Evolutionary conservation across 441 rosid species (phyloP), one percentile per base, ranked within the genome.

Genomic region (Flueggea neowawraea): DNA sequence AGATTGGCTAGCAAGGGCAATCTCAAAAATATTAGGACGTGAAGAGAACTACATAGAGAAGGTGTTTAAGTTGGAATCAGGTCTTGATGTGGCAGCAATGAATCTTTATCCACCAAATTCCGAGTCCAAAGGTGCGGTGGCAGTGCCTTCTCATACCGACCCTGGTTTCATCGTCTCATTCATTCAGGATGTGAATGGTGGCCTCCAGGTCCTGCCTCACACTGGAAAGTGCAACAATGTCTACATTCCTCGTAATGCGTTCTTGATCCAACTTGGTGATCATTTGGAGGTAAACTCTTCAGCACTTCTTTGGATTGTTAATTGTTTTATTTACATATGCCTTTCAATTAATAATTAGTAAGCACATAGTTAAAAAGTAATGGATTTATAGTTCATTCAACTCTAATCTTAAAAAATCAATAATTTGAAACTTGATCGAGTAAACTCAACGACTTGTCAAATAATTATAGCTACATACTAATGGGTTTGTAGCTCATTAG

Each of bases 161-260:
- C 78, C 75, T 1, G 78, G 81, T 31, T 68, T 77, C 59, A 17
- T 73, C 2, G 58, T 77, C 55, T 70, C 78, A 10, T 73, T 77
- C 28, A 59, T 68, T 10, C 75, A 73, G 68, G 71, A 77, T 28
- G 61, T 70, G 3, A 60, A 66, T 43, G 77, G 80, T 8, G 77
- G 80, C 16, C 75, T 73, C 36, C 69, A 52, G 54, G 11, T 72
- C 3, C 60, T 73, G 22, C 14, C 67, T 31, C 69, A 66, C 16
- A 48, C 55, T 10, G 75, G 75, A 32, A 72, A 69, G 1, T 76
- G 77, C 77, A 22, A 69, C 28, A 57, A 55, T 4, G 66, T 66
- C 1, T 31, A 54, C 6, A 66, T 69, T 4, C 72, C 77, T 7
- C 64, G 9, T 0, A 69, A 66, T 31, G 69, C 75, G 39, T 43